Percentiles rank a stretch among this genome's conserved stretches.
Conservation (phyloP, 2,329 filamentous ascomycete species). For the Pseudonectria foliicola region DNA sequence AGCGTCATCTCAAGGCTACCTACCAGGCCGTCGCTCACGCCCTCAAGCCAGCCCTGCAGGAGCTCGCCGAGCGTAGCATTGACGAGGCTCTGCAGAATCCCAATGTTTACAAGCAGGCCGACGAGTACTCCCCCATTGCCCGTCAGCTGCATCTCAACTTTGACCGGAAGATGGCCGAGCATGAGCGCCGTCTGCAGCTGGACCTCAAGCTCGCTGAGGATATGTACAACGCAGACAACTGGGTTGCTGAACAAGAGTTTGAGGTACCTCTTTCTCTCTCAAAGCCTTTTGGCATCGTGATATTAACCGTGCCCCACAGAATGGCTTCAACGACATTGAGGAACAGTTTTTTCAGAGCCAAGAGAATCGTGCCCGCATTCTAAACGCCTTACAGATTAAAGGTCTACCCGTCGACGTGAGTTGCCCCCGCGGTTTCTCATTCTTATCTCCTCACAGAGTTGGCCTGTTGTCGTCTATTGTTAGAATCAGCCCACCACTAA, state of each 20-base stretch:
- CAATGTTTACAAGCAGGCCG: slow-evolving; percentile 43
- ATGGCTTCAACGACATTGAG: slow-evolving; percentile 30
- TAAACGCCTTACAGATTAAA: slow-evolving; percentile 36
- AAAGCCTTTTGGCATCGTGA: slow-evolving; percentile 13
- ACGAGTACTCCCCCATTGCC: slow-evolving; percentile 46
- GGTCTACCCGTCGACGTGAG: slow-evolving; percentile 44
- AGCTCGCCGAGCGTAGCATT: slow-evolving; percentile 55
- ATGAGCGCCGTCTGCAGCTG: slow-evolving; percentile 26
- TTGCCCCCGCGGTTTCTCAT: slow-evolving; percentile 5
- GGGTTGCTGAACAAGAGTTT: slow-evolving; percentile 29
- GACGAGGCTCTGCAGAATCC: slow-evolving; percentile 50
- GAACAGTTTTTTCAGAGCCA: slow-evolving; percentile 39
- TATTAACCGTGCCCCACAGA: slow-evolving; percentile 22
- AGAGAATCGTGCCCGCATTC: slow-evolving; percentile 38
- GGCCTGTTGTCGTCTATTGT: no score
- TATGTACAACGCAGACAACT: slow-evolving; percentile 26
- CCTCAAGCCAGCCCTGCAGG: slow-evolving; percentile 57
- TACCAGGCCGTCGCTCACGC: slow-evolving; percentile 57
- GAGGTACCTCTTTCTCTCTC: slow-evolving; percentile 27
- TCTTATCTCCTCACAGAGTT: no score
- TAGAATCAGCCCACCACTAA: slow-evolving; percentile 13
- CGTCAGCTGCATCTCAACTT: slow-evolving; percentile 37
- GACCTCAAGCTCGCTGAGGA: slow-evolving; percentile 33
- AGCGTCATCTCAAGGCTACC: slow-evolving; percentile 58
- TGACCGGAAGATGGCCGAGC: slow-evolving; percentile 24